phyloP scores from a whole-genome alignment of 1,139 yeast species.

The Kodamaea derodonti region DNA sequence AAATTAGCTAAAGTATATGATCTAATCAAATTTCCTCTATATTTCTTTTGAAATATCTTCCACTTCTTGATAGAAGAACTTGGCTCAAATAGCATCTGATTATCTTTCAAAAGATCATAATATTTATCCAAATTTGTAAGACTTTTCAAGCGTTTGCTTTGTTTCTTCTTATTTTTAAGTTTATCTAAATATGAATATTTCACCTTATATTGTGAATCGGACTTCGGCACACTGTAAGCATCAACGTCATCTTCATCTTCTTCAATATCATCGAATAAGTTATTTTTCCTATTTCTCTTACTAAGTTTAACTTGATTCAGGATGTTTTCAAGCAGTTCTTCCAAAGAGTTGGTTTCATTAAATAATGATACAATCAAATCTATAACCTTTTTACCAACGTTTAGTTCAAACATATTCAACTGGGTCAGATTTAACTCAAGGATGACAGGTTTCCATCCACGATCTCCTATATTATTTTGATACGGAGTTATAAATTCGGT shows the following conservation, averaged over 20 bases:
- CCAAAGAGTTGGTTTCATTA: constrained; percentile 25
- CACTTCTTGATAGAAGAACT: constrained; percentile 15
- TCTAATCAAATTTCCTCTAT: constrained; percentile 23
- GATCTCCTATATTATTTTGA: constrained; percentile 22
- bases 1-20: constrained; percentile 31
- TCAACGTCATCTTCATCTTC: constrained; percentile 16
- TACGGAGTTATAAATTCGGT: constrained; percentile 40
- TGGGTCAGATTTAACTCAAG: constrained; percentile 59
- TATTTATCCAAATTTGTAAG: constrained; percentile 17
- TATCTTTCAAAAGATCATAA: constrained; percentile 23
- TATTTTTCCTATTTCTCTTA: no score
- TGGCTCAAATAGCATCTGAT: constrained; percentile 39
- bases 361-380: constrained; percentile 30
- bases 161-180: constrained; percentile 15
- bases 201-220: constrained; percentile 8
- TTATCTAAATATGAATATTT: constrained; percentile 13
- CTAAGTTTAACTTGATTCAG: constrained; percentile 1
- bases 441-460: constrained; percentile 46
- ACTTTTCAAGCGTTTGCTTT: constrained; percentile 11
- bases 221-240: constrained; percentile 9
- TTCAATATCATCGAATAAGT: no score
- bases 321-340: constrained; percentile 11
- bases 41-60: constrained; percentile 14
- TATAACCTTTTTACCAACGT: constrained; percentile 21
- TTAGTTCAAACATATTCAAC: constrained; percentile 38